Conservation (phyloP, 148 eudicot species). For the Suaeda aralocaspica region DNA sequence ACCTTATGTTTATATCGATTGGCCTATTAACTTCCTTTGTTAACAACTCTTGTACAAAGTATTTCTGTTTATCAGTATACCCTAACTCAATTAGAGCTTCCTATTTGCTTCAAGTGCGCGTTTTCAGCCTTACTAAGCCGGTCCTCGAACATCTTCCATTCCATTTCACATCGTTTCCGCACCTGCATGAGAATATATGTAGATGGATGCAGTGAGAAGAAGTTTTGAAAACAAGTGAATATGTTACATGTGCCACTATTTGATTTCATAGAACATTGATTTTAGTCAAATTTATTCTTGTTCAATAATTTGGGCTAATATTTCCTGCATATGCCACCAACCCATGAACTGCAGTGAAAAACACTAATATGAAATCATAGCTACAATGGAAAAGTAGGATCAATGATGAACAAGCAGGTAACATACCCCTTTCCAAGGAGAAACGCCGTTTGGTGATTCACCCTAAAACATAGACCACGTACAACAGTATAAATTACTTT, state of each 20-base stretch:
- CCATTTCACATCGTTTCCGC: conserved; percentile 24
- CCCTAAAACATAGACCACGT: conserved; percentile 24
- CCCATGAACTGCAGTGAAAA: not conserved
- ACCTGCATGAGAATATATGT: conserved; percentile 13
- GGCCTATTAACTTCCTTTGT: not conserved
- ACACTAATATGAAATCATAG: not conserved
- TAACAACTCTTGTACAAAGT: not conserved
- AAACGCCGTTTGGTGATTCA: conserved; percentile 13
- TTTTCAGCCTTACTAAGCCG: conserved; percentile 27
- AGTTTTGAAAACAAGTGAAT: too few species aligned
- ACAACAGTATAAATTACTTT: conserved; percentile 1
- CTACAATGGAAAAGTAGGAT: not conserved
- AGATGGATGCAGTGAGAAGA: too few species aligned
- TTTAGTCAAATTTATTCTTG: too few species aligned
- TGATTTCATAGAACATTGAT: too few species aligned
- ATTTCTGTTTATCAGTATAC: not conserved
- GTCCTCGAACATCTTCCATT: conserved; percentile 33
- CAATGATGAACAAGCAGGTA: too few species aligned
- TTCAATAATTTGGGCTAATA: too few species aligned
- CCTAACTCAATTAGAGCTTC: not conserved
- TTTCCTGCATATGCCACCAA: too few species aligned
- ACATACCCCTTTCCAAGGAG: conserved; percentile 41
- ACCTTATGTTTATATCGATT: not conserved
- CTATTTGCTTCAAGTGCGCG: conserved; percentile 2
- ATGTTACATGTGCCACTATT: too few species aligned